Evolutionary conservation across 139 green algal species (phyloP).

Genomic region (Medakamo hakoo): DNA sequence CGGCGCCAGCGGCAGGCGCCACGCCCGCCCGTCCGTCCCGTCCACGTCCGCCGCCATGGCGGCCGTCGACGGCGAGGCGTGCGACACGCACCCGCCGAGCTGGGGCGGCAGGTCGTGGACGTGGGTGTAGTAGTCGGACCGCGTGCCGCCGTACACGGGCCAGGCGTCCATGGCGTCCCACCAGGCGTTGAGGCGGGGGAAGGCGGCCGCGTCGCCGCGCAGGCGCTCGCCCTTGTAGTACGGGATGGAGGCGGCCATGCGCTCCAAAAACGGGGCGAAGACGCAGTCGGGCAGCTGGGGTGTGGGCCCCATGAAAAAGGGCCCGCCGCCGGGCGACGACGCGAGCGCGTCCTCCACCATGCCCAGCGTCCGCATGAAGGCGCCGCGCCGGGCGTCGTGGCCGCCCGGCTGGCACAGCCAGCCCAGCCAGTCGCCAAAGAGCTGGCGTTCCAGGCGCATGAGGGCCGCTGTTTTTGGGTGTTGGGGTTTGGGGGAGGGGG

Average conservation of each 20-base stretch:
- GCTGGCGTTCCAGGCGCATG: conserved; percentile 61
- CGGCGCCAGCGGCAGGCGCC: conserved; percentile 61
- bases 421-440: conserved; percentile 60
- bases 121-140: conserved; percentile 84
- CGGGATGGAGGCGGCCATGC: conserved; percentile 50
- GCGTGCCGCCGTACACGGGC: conserved; percentile 57
- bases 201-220: conserved; percentile 7
- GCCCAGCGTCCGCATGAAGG: conserved; percentile 47
- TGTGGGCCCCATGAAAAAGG: conserved; percentile 74
- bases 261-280: conserved; percentile 87
- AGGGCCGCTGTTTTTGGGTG: too few species aligned
- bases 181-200: conserved; percentile 45
- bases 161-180: conserved; percentile 86
- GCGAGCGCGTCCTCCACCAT: conserved; percentile 34
- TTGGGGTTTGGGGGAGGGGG: too few species aligned
- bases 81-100: conserved; percentile 57
- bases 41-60: conserved; percentile 48
- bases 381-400: conserved; percentile 15
- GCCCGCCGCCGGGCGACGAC: conserved; percentile 20
- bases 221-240: conserved; percentile 82
- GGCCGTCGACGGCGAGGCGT: conserved; percentile 16
- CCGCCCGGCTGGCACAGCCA: conserved; percentile 42
- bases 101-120: conserved; percentile 86
- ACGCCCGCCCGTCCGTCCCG: conserved; percentile 42
- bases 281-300: conserved; percentile 62